Evolutionary conservation across 129 eudicot species (phyloP), one percentile per base, ranked within the genome.

Genomic region (Lonicera japonica): DNA sequence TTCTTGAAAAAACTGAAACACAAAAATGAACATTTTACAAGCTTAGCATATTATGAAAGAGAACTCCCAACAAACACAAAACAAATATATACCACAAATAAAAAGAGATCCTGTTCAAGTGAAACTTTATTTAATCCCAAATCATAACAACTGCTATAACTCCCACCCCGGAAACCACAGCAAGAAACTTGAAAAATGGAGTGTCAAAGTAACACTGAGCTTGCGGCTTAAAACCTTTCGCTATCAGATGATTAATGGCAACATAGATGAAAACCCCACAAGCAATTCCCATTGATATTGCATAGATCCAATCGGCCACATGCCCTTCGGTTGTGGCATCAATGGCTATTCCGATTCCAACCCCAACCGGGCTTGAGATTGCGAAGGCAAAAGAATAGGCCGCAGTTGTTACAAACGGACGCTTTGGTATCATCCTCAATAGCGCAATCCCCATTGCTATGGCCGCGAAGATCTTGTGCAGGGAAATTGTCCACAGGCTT

Each of bases 391-490:
- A 84, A 43, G 97, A 84, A 68, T 87, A 87, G 0, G 70, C 79
- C 34, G 69, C 61, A 1, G 88, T 84, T 45, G 74, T 25, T 15
- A 84, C 40, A 41, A 91, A 69, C 12, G 97, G 95, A 61, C 96
- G 70, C 67, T 79, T 84, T 4, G 96, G 96, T 40, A 87, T 75
- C 84, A 87, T 80, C 60, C 82, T 78, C 58, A 91, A 68, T 25
- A 91, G 86, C 38, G 95, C 97, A 10, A 91, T 82, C 11, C 97
- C 97, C 95, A 91, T 76, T 43, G 94, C 87, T 11, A 91, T 46
- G 23, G 95, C 96, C 39, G 87, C 90, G 47, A 87, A 85, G 18
- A 91, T 84, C 76, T 91, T 91, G 86, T 91, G 96, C 23, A 91
- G 68, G 19, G 95, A 79, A 18, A 91, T 82, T 23, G 94, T 87